These are phyloP conservation scores for Thalassiosira pacifica DNA, from an alignment of 352 stramenopile species.

Conservation along the genomic window DNA sequence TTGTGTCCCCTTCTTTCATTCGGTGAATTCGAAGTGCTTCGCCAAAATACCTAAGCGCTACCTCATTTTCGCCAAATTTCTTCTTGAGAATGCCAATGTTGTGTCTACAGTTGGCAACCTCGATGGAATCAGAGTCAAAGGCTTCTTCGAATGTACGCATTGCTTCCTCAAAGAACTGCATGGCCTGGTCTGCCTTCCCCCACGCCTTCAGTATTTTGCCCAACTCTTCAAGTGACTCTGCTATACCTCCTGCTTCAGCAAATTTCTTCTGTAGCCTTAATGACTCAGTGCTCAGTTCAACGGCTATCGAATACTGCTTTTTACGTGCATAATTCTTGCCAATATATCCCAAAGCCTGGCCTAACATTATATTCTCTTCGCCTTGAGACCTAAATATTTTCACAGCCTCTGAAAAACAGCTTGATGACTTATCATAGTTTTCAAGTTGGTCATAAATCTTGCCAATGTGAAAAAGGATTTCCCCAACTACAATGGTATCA, in stretches of 20 bases:
- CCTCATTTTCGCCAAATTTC: conserved; percentile 42
- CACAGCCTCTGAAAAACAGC: conserved; percentile 63
- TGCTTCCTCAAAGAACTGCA: conserved; percentile 72
- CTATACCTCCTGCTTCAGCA: conserved; percentile 50
- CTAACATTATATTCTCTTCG: conserved; percentile 54
- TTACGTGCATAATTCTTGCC: conserved; percentile 64
- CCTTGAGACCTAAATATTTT: conserved; percentile 62
- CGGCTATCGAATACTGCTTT: conserved; percentile 64
- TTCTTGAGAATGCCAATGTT: conserved; percentile 66
- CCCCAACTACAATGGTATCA: conserved; percentile 51
- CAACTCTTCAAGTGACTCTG: conserved; percentile 53
- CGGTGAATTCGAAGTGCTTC: conserved; percentile 62
- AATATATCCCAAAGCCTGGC: conserved; percentile 52
- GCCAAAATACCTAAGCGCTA: conserved; percentile 64
- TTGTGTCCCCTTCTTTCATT: conserved; percentile 60
- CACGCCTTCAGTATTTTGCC: conserved; percentile 71
- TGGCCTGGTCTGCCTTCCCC: conserved; percentile 67
- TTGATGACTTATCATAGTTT: conserved; percentile 56
- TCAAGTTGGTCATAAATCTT: conserved; percentile 54
- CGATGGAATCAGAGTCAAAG: conserved; percentile 53
- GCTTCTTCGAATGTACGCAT: conserved; percentile 48
- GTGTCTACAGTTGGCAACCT: conserved; percentile 63
- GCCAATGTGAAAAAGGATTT: conserved; percentile 54
- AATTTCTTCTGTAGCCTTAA: conserved; percentile 61
- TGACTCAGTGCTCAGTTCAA: conserved; percentile 67